Percentiles rank a stretch among this genome's conserved stretches.
These are phyloP conservation scores for Rhinocladiella similis DNA, from an alignment of 2,329 filamentous ascomycete genomes.

Conservation along the genomic window DNA sequence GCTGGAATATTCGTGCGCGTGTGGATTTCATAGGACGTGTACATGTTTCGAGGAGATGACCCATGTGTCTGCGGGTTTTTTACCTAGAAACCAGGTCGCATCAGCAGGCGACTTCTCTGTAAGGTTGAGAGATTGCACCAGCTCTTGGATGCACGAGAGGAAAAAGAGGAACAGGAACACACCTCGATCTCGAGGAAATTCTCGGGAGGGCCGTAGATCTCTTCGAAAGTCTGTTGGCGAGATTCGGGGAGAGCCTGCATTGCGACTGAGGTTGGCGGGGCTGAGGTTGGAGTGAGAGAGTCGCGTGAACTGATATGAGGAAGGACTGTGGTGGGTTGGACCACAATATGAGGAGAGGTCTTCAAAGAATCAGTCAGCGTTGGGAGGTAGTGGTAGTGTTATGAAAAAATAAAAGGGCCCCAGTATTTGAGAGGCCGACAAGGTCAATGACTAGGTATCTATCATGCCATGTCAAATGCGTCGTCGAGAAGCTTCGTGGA, in stretches of 20 bases:
- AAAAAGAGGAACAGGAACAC: conserved; percentile 7
- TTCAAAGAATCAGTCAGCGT: not conserved
- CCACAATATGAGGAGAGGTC: not conserved
- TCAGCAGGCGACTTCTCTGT: too few species aligned
- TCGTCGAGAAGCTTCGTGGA: not conserved
- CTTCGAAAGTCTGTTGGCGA: conserved; percentile 93
- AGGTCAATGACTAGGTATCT: too few species aligned
- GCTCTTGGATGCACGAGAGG: not conserved
- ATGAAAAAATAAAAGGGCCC: not conserved
- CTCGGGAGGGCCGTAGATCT: conserved; percentile 97
- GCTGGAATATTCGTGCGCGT: conserved; percentile 98
- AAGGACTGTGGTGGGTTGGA: not conserved
- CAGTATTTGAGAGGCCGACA: too few species aligned
- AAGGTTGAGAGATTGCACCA: not conserved
- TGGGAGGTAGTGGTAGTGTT: not conserved
- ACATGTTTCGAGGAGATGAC: conserved; percentile 84
- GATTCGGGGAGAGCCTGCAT: conserved; percentile 68
- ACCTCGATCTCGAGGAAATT: conserved; percentile 96
- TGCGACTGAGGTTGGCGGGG: conserved; percentile 43
- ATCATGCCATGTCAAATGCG: too few species aligned
- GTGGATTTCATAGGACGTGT: conserved; percentile 97
- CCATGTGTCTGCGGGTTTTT: conserved; percentile 92
- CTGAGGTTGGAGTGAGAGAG: not conserved
- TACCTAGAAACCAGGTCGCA: conserved; percentile 57
- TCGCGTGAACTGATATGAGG: conserved; percentile 10